phyloP scores from a whole-genome alignment of 2,329 filamentous ascomycete species.

The Pseudogymnoascus sp. region DNA sequence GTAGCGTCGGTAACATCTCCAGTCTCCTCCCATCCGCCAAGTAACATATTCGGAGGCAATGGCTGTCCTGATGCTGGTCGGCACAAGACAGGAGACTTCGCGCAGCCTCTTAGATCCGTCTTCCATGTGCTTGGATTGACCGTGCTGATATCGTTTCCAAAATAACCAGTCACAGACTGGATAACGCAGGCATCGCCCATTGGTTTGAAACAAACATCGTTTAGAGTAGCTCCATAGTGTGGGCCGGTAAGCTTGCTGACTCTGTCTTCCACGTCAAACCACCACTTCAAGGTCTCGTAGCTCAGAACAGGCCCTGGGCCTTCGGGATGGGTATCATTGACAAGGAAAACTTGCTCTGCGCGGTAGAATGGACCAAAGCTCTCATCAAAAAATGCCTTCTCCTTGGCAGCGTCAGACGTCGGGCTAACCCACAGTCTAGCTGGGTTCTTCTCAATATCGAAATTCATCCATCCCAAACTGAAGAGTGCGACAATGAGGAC shows the following conservation, averaged over 20 bases:
- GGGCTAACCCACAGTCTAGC: slow-evolving; percentile 96
- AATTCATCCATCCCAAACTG: slow-evolving; percentile 81
- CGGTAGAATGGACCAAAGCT: slow-evolving; percentile 96
- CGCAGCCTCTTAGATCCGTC: slow-evolving; percentile 63
- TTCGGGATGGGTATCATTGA: slow-evolving; percentile 68
- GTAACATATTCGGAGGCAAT: slow-evolving; percentile 73
- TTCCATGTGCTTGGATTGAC: slow-evolving; percentile 64
- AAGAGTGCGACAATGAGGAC: slow-evolving; percentile 70
- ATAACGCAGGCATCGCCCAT: slow-evolving; percentile 83
- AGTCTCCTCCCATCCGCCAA: slow-evolving; percentile 68
- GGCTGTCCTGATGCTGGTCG: slow-evolving; percentile 86
- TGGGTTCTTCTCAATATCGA: slow-evolving; percentile 84
- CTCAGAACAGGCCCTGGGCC: slow-evolving; percentile 71
- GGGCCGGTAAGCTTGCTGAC: slow-evolving; percentile 66
- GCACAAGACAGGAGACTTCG: slow-evolving; percentile 73
- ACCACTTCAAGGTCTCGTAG: slow-evolving; percentile 87
- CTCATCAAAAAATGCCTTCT: slow-evolving; percentile 88
- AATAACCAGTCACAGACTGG: slow-evolving; percentile 88
- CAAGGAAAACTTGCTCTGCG: slow-evolving; percentile 84
- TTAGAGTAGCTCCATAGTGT: slow-evolving; percentile 59
- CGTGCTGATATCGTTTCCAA: slow-evolving; percentile 58
- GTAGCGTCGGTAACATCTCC: slow-evolving; percentile 63
- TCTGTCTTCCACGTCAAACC: slow-evolving; percentile 80
- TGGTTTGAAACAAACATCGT: slow-evolving; percentile 92
- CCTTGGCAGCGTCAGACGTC: slow-evolving; percentile 78